Conservation (phyloP, 108 stramenopile species). For the Phaeodactylum tricornutum region DNA sequence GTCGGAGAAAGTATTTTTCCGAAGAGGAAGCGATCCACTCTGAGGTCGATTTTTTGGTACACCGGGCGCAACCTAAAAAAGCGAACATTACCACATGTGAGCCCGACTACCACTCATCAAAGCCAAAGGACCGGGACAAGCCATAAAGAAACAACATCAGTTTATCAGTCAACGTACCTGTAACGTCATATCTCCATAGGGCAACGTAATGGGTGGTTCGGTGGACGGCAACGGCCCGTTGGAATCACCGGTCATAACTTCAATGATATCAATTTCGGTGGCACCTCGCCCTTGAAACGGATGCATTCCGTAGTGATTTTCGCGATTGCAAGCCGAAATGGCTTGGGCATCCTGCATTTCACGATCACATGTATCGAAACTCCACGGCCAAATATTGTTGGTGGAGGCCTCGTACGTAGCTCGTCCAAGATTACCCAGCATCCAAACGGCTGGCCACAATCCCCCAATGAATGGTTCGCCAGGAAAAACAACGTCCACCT, state of each 20-base stretch:
- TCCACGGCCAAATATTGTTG: constrained; percentile 88
- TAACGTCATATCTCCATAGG: constrained; percentile 85
- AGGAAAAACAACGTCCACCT: constrained; percentile 79
- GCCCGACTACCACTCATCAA: too few relatives aligned
- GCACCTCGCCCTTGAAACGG: constrained; percentile 83
- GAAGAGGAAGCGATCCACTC: constrained; percentile 56
- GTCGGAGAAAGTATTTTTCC: constrained; percentile 28
- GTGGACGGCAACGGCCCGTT: constrained; percentile 48
- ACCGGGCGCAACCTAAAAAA: constrained; percentile 87
- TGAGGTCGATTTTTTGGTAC: constrained; percentile 53
- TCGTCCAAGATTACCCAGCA: constrained; percentile 91
- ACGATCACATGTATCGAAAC: constrained; percentile 44
- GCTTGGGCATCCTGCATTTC: constrained; percentile 42
- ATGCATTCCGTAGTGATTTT: constrained; percentile 84
- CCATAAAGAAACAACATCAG: too few relatives aligned
- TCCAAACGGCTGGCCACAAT: constrained; percentile 97
- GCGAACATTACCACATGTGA: too few relatives aligned
- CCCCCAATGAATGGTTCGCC: constrained; percentile 78
- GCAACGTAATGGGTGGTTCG: constrained; percentile 50
- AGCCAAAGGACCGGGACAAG: too few relatives aligned
- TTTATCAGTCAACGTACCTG: constrained; percentile 63
- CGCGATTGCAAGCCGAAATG: constrained; percentile 66
- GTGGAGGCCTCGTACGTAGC: constrained; percentile 90
- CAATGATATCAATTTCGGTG: constrained; percentile 97
- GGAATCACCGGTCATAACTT: constrained; percentile 87